Conservation (phyloP, 2,329 filamentous ascomycete genomes). For the Nigrospora osmanthi region DNA sequence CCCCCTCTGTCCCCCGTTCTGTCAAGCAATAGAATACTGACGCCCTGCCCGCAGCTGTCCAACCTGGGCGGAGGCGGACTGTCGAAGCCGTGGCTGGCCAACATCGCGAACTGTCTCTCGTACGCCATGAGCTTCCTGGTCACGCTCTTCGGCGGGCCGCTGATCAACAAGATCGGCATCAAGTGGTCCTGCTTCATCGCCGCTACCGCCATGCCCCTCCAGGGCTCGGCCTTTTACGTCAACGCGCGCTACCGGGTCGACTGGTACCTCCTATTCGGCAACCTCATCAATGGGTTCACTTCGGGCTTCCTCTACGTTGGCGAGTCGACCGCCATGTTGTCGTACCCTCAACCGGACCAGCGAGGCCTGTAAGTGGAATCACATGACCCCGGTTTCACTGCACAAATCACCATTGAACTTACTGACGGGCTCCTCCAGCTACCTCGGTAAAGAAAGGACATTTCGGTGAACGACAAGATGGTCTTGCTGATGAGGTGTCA, state of each 20-base stretch:
- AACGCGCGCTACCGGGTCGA: conserved; percentile 18
- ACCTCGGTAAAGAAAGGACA: not conserved
- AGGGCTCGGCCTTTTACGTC: conserved; percentile 24
- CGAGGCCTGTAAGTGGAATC: conserved; percentile 20
- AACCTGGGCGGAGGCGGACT: not conserved
- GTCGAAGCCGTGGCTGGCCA: conserved; percentile 1
- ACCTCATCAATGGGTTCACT: conserved; percentile 12
- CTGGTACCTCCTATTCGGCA: conserved; percentile 22
- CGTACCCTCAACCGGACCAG: conserved; percentile 23
- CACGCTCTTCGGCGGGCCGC: conserved; percentile 20
- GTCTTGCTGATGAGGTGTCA: not conserved
- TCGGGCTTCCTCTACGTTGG: conserved; percentile 23
- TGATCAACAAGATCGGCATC: conserved; percentile 30
- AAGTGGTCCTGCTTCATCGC: conserved; percentile 27
- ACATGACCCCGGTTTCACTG: too few relatives aligned
- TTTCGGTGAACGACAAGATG: not conserved
- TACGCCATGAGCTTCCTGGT: conserved; percentile 1
- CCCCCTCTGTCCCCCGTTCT: not conserved
- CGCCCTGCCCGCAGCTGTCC: not conserved
- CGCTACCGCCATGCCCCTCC: conserved; percentile 22
- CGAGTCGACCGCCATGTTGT: conserved; percentile 27
- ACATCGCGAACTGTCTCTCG: not conserved
- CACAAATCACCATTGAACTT: not conserved
- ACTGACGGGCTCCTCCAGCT: not conserved
- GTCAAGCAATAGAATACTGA: not conserved